A percentile compares a stretch with the other conserved stretches of the same genome.
These are phyloP conservation scores for Claviceps digitariae DNA, from an alignment of 2,329 filamentous ascomycete genomes.

Conservation along the genomic window DNA sequence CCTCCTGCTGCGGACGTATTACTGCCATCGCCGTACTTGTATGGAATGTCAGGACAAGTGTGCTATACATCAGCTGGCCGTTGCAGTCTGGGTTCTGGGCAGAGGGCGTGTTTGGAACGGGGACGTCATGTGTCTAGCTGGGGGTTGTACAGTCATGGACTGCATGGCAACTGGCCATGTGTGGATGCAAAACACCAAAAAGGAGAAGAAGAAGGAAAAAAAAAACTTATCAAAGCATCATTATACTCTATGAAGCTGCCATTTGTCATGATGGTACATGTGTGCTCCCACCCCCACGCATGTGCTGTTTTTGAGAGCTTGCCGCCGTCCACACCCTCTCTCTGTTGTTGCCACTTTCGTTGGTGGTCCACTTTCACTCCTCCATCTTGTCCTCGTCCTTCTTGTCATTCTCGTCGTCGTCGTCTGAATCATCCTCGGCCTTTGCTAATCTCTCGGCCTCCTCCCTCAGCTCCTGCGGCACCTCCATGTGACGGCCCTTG, in stretches of 20 bases:
- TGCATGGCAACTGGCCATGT: too few relatives aligned
- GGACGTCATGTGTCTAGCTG: too few relatives aligned
- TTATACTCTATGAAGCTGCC: constrained; percentile 21
- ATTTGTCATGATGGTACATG: constrained; percentile 22
- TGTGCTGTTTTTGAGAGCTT: not conserved
- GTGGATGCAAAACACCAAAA: too few relatives aligned
- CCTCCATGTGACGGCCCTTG: constrained; percentile 84
- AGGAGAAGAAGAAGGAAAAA: too few relatives aligned
- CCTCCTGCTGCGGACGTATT: too few relatives aligned
- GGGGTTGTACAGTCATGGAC: too few relatives aligned
- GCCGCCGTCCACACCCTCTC: not conserved
- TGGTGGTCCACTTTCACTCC: constrained; percentile 41
- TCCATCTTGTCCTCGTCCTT: constrained; percentile 74
- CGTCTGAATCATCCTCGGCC: constrained; percentile 76
- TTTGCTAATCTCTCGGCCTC: constrained; percentile 90
- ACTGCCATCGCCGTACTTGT: too few relatives aligned
- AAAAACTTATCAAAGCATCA: constrained; percentile 18
- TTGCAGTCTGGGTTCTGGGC: too few relatives aligned
- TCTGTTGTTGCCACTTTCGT: not conserved
- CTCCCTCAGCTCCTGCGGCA: constrained; percentile 78
- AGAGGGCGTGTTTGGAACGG: too few relatives aligned
- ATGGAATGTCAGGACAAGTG: too few relatives aligned
- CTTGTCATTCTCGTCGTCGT: constrained; percentile 60
- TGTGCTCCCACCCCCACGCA: constrained; percentile 8
- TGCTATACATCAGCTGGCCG: too few relatives aligned